Percentiles rank a stretch among this genome's conserved stretches.
phyloP scores from a whole-genome alignment of 148 eudicot genomes.

The Dysphania ambrosioides region DNA sequence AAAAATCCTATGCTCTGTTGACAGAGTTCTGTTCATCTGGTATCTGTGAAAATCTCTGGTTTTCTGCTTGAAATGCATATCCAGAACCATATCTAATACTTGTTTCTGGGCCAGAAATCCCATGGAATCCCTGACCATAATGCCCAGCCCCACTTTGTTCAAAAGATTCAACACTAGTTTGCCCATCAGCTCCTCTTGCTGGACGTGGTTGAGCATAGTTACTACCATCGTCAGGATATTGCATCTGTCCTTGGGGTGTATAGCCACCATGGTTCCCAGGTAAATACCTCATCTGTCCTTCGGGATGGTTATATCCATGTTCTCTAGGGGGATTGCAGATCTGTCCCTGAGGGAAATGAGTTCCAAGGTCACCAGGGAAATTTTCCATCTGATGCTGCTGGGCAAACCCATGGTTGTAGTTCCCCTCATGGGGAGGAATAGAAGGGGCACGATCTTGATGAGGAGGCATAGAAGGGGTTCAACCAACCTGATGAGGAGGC shows the following conservation, averaged over 20 bases:
- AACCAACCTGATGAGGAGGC: conserved; percentile 19
- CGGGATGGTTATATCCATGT: conserved; percentile 30
- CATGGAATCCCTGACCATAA: conserved; percentile 23
- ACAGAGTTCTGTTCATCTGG: conserved; percentile 33
- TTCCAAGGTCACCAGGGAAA: conserved; percentile 15
- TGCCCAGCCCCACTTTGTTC: conserved; percentile 33
- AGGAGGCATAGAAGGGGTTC: conserved; percentile 21
- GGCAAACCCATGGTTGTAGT: conserved; percentile 32
- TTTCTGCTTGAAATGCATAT: conserved; percentile 31
- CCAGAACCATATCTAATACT: conserved; percentile 23
- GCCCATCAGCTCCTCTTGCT: conserved; percentile 38
- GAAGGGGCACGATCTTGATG: conserved; percentile 32
- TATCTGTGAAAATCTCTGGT: conserved; percentile 24
- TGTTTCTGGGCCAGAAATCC: conserved; percentile 15
- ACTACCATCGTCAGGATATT: conserved; percentile 13
- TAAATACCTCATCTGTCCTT: conserved; percentile 22
- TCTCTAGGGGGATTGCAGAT: conserved; percentile 19
- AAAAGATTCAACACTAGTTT: conserved; percentile 32
- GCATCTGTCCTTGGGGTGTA: conserved; percentile 26
- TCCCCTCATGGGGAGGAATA: conserved; percentile 32
- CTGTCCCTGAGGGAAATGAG: conserved; percentile 24
- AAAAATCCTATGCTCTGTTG: conserved; percentile 34
- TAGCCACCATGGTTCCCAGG: conserved; percentile 31
- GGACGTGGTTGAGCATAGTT: conserved; percentile 29
- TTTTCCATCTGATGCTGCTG: conserved; percentile 30